Conservation (phyloP, 1,284 basidiomycete species). For the Termitomyces sp. region DNA sequence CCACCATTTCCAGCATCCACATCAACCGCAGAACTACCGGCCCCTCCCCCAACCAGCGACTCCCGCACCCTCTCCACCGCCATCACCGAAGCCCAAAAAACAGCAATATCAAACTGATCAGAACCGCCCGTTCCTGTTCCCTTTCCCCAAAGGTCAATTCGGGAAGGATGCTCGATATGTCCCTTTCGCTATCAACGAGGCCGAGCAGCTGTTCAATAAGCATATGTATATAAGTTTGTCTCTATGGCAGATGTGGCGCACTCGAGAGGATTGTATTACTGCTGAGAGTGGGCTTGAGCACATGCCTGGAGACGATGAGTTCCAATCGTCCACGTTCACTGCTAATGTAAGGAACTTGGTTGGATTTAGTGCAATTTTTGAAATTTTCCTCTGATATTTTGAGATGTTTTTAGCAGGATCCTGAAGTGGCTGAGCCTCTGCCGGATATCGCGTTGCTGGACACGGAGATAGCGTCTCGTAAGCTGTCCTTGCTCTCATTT, state of each 20-base stretch:
- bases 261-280: slow-evolving; percentile 91
- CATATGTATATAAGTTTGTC: slow-evolving; percentile 91
- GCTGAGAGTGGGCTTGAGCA: slow-evolving; percentile 88
- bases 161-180: slow-evolving; percentile 62
- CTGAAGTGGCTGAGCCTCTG: slow-evolving; percentile 55
- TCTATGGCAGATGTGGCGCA: slow-evolving; percentile 91
- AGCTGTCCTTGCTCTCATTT: slow-evolving; percentile 23
- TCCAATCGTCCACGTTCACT: slow-evolving; percentile 44
- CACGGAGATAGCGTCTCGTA: slow-evolving; percentile 68
- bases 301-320: slow-evolving; percentile 62
- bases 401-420: slow-evolving; percentile 36
- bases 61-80: slow-evolving; percentile 86
- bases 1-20: slow-evolving; percentile 43
- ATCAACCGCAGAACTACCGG: slow-evolving; percentile 44
- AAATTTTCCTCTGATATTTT: not conserved
- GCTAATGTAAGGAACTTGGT: slow-evolving; percentile 33
- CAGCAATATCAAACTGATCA: slow-evolving; percentile 99
- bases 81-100: slow-evolving; percentile 91
- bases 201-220: slow-evolving; percentile 83
- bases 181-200: slow-evolving; percentile 94
- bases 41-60: slow-evolving; percentile 67
- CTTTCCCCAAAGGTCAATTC: slow-evolving; percentile 66
- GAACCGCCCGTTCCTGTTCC: slow-evolving; percentile 90
- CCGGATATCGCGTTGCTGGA: slow-evolving; percentile 69
- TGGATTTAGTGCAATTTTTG: not conserved